Percentiles rank a stretch among this genome's conserved stretches.
phyloP scores from a whole-genome alignment of 2,329 filamentous ascomycete species.

The Pseudocercospora eumusae region DNA sequence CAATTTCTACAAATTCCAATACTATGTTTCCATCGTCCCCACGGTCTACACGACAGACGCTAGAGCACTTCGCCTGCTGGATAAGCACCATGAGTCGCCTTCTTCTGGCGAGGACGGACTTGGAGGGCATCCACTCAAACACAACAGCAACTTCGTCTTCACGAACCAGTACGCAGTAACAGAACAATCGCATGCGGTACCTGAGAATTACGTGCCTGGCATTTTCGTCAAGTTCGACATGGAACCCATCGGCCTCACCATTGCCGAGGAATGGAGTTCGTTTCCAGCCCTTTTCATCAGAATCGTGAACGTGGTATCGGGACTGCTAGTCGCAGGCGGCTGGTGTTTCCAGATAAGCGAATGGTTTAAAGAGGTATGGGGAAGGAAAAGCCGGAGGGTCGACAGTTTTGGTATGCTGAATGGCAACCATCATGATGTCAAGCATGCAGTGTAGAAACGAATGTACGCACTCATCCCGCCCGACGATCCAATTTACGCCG shows the following conservation, averaged over 20 bases:
- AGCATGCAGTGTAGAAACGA: slow-evolving; percentile 23
- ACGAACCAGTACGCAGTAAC: slow-evolving; percentile 99
- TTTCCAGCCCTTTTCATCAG: slow-evolving; percentile 75
- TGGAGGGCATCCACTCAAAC: slow-evolving; percentile 38
- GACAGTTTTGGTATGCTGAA: slow-evolving; percentile 30
- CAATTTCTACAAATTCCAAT: slow-evolving; percentile 96
- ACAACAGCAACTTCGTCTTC: slow-evolving; percentile 64
- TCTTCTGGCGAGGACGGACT: slow-evolving; percentile 42
- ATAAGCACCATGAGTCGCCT: slow-evolving; percentile 45
- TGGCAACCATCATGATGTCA: slow-evolving; percentile 27
- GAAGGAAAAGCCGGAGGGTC: slow-evolving; percentile 24
- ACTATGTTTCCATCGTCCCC: slow-evolving; percentile 92
- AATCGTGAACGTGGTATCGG: slow-evolving; percentile 85
- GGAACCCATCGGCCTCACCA: slow-evolving; percentile 84
- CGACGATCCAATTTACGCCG: neutral
- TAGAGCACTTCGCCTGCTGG: slow-evolving; percentile 44
- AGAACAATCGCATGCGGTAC: slow-evolving; percentile 73
- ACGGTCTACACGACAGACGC: slow-evolving; percentile 73
- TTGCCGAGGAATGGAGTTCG: slow-evolving; percentile 77
- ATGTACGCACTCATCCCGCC: neutral
- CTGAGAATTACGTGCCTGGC: slow-evolving; percentile 73
- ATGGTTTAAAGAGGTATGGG: slow-evolving; percentile 59
- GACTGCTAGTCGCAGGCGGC: slow-evolving; percentile 87
- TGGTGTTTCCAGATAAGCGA: slow-evolving; percentile 87
- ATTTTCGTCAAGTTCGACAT: slow-evolving; percentile 99